Evolutionary conservation across 2,329 filamentous ascomycete species (phyloP).

Genomic region (Reticulascus tulasneorum): DNA sequence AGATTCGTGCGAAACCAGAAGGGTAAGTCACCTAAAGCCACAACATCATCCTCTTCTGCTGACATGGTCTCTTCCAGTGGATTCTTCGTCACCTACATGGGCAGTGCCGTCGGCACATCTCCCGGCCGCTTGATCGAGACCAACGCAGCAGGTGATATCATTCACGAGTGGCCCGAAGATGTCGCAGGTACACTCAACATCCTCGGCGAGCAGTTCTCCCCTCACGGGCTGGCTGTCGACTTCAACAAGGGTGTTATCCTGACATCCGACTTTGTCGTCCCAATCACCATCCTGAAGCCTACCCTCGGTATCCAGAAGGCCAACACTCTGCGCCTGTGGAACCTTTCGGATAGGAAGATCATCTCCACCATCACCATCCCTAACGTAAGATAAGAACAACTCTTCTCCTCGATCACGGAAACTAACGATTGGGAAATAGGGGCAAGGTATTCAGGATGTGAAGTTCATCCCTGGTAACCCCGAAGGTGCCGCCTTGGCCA

Average conservation of each 20-base stretch:
- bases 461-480: conserved; percentile 61
- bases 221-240: conserved; percentile 56
- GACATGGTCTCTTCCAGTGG: conserved; percentile 25
- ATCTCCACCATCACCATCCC: conserved; percentile 59
- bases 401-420: background rate
- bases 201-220: conserved; percentile 56
- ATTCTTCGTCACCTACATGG: conserved; percentile 61
- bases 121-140: conserved; percentile 60
- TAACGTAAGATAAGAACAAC: conserved; percentile 31
- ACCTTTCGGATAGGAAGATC: conserved; percentile 48
- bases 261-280: conserved; percentile 61
- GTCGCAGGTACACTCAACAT: conserved; percentile 50
- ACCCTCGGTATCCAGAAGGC: conserved; percentile 48
- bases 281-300: conserved; percentile 58
- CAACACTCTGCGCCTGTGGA: conserved; percentile 58
- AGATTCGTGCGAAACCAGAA: conserved; percentile 60
- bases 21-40: conserved; percentile 28
- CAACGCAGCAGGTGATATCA: conserved; percentile 54
- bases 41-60: background rate
- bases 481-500: conserved; percentile 55
- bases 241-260: conserved; percentile 54
- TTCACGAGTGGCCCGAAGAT: conserved; percentile 59
- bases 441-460: conserved; percentile 59
- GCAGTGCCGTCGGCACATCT: conserved; percentile 52
- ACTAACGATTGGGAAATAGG: conserved; percentile 25